Evolutionary conservation across 768 basidiomycete species (phyloP), one percentile per base, ranked within the genome.

Genomic region (Macrolepiota dolichaula): DNA sequence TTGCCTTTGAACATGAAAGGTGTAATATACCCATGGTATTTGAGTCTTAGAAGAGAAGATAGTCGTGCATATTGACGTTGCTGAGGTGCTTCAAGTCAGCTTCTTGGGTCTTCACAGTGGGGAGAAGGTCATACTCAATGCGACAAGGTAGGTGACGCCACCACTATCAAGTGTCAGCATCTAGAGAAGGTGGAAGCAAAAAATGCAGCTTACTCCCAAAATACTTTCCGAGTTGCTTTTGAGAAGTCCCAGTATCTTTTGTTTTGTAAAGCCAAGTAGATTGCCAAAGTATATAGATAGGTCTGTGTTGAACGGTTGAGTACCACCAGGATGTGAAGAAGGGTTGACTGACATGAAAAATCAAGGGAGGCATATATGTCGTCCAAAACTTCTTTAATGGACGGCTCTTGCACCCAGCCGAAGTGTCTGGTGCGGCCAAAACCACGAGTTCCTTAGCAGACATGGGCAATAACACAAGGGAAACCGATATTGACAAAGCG

Each of bases 161-260:
- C 59, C 59, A 15, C 59, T 60, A 42, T 19, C 2, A 11, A 19
- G 24, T n/a, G 24, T 53, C 36, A 52, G 24, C 11, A 24, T 9
- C 9, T 19, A 51, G 42, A 42, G 27, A 11, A 9, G 24, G 5
- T 40, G 6, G 1, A 17, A 22, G 19, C 22, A 5, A 19, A 15
- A 29, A 36, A 44, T 12, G 15, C 7, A 1, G 25, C 51, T 46
- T 35, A 60, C 59, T 60, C 59, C 59, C 59, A 60, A 17, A 60
- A 36, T 17, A 60, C 52, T 19, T 60, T 60, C n/a, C 59, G 53
- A 11, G 40, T 44, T 22, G 59, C 42, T 35, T 35, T n/a, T 24
- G 59, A 60, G 9, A 60, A 17, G 9, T 60, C 27, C 59, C 59
- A 60, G 10, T 35, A 35, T 13, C 46, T 36, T 5, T 24, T 19